Conservation (phyloP, 495 filamentous ascomycete genomes). For the Penicillium angulare region DNA sequence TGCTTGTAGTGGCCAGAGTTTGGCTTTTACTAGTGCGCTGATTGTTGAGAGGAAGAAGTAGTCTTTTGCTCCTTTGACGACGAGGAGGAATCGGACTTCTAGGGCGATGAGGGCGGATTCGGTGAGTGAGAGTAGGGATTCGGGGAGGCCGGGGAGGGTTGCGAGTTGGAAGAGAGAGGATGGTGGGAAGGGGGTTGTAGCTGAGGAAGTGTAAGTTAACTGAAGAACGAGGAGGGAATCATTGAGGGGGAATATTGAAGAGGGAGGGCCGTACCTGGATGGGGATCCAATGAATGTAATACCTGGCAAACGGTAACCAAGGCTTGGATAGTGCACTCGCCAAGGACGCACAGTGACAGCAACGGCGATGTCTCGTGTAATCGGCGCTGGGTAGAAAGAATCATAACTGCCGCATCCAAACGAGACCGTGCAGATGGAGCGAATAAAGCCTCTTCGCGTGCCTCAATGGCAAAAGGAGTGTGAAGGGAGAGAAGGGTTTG, state of each 20-base stretch:
- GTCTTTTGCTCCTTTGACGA: slow-evolving; percentile 46
- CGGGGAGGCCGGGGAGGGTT: slow-evolving; percentile 34
- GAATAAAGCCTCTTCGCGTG: slow-evolving; percentile 35
- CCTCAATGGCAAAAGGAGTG: slow-evolving; percentile 45
- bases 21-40: slow-evolving; percentile 37
- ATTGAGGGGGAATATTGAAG: too few species aligned
- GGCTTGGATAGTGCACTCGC: slow-evolving; percentile 44
- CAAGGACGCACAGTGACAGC: slow-evolving; percentile 38
- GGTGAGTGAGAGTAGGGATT: slow-evolving; percentile 36
- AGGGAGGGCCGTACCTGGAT: slow-evolving; percentile 2
- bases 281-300: slow-evolving; percentile 25
- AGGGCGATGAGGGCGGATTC: slow-evolving; percentile 36
- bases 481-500: slow-evolving; percentile 40
- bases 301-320: slow-evolving; percentile 38
- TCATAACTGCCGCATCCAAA: slow-evolving; percentile 39
- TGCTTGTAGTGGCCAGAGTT: slow-evolving; percentile 38
- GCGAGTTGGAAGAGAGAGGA: slow-evolving; percentile 27
- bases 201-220: slow-evolving; percentile 6
- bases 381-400: slow-evolving; percentile 37
- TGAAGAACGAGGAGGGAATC: not conserved
- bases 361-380: slow-evolving; percentile 32
- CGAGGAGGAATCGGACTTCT: slow-evolving; percentile 32
- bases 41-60: slow-evolving; percentile 47
- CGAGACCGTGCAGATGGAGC: slow-evolving; percentile 38
- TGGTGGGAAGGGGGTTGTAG: slow-evolving; percentile 3